These are phyloP conservation scores for Thyridium curvatum DNA, from an alignment of 2,329 filamentous ascomycete species.

Conservation along the genomic window DNA sequence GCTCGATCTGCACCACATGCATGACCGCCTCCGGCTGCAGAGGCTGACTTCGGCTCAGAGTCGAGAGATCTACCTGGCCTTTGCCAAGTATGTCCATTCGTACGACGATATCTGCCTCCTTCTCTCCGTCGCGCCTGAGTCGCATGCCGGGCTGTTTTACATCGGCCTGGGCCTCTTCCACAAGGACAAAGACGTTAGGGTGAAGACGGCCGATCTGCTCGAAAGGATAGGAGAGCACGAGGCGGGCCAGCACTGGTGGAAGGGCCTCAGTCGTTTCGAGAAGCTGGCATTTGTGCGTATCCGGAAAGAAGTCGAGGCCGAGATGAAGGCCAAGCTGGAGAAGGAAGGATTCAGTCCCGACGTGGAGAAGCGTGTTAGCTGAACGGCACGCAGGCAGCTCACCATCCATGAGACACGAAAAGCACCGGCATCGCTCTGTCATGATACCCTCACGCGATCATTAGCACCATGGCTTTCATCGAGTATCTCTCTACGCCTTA, in stretches of 20 bases:
- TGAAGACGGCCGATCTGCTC: constrained; percentile 71
- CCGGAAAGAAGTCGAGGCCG: constrained; percentile 56
- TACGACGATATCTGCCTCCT: constrained; percentile 85
- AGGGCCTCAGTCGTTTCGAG: constrained; percentile 75
- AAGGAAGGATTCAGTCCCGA: constrained; percentile 33
- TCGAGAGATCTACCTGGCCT: constrained; percentile 77
- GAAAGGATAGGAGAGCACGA: constrained; percentile 81
- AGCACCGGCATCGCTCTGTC: too few species aligned
- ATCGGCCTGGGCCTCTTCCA: constrained; percentile 88
- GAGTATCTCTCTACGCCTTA: too few species aligned
- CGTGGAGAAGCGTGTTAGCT: constrained; percentile 44
- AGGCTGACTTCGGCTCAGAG: constrained; percentile 71
- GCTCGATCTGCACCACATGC: constrained; percentile 86
- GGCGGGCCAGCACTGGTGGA: constrained; percentile 91
- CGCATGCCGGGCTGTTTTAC: constrained; percentile 85
- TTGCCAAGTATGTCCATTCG: constrained; percentile 67
- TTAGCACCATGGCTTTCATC: too few species aligned
- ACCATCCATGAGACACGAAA: too few species aligned
- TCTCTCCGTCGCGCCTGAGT: constrained; percentile 75
- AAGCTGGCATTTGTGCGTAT: constrained; percentile 80
- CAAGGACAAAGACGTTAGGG: constrained; percentile 71
- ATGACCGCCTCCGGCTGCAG: constrained; percentile 81
- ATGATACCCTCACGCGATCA: too few species aligned
- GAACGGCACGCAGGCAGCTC: too few species aligned
- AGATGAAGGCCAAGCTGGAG: constrained; percentile 39